These are phyloP conservation scores for Sabuloglossum arenarium DNA, from an alignment of 495 filamentous ascomycete species.

Conservation along the genomic window DNA sequence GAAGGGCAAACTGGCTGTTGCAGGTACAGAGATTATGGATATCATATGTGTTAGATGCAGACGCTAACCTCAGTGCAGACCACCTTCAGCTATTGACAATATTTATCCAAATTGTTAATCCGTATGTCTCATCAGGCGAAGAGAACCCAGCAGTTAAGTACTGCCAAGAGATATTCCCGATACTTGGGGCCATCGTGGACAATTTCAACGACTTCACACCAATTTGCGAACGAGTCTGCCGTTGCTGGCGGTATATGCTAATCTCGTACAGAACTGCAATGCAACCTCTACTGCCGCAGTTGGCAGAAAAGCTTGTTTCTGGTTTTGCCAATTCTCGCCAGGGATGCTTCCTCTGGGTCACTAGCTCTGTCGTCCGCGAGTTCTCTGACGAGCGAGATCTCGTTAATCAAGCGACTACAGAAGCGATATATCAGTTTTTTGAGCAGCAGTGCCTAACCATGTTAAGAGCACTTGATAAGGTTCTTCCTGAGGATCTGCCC, in stretches of 20 bases:
- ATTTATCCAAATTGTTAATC: slow-evolving; percentile 62
- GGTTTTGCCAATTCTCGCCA: slow-evolving; percentile 75
- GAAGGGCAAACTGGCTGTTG: slow-evolving; percentile 57
- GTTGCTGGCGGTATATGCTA: slow-evolving; percentile 90
- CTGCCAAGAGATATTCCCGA: slow-evolving; percentile 77
- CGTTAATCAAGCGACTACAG: slow-evolving; percentile 65
- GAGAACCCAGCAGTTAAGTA: slow-evolving; percentile 90
- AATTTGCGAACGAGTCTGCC: slow-evolving; percentile 80
- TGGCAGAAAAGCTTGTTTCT: slow-evolving; percentile 68
- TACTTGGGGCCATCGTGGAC: slow-evolving; percentile 63
- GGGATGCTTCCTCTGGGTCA: slow-evolving; percentile 95
- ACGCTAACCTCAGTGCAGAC: slow-evolving; percentile 29
- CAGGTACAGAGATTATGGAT: slow-evolving; percentile 31
- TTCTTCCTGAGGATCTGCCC: slow-evolving; percentile 69
- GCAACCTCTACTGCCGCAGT: slow-evolving; percentile 57
- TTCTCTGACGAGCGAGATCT: slow-evolving; percentile 76
- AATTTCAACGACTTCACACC: slow-evolving; percentile 68
- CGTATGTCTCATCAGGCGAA: slow-evolving; percentile 46
- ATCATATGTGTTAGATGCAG: not conserved
- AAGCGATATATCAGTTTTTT: slow-evolving; percentile 81
- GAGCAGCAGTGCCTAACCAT: slow-evolving; percentile 79
- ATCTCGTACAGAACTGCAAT: slow-evolving; percentile 86
- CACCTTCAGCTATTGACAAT: slow-evolving; percentile 80
- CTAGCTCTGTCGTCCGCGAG: slow-evolving; percentile 81
- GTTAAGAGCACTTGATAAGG: slow-evolving; percentile 68